phyloP scores from a whole-genome alignment of 2,329 filamentous ascomycete genomes.

The Pseudopyricularia cyperi region DNA sequence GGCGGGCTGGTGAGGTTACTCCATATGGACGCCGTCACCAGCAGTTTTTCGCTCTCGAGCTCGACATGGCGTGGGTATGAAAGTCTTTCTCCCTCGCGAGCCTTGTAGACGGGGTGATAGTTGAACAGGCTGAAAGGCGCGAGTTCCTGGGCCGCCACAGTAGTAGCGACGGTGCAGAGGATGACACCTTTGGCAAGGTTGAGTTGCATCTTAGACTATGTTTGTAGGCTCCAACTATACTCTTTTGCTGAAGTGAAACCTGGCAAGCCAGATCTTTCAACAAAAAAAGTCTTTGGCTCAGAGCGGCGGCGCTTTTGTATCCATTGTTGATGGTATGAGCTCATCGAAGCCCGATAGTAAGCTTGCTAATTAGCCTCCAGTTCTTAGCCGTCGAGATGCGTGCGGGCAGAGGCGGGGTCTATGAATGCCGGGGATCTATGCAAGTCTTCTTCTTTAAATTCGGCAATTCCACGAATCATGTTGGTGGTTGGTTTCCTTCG shows the following conservation, averaged over 20 bases:
- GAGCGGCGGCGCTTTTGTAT: too few species aligned
- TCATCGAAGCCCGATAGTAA: too few species aligned
- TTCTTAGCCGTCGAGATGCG: too few species aligned
- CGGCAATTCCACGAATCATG: too few species aligned
- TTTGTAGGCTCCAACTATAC: background rate
- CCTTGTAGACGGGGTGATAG: slow-evolving; percentile 24
- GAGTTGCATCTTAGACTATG: background rate
- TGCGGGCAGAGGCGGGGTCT: too few species aligned
- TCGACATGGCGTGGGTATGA: slow-evolving; percentile 14
- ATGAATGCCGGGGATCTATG: too few species aligned
- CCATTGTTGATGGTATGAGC: too few species aligned
- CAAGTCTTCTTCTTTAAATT: too few species aligned
- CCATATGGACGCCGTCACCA: slow-evolving; percentile 29
- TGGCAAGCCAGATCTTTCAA: background rate
- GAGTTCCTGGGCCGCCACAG: background rate
- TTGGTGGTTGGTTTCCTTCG: too few species aligned
- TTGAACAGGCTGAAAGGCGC: background rate
- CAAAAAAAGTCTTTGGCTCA: too few species aligned
- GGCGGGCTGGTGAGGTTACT: slow-evolving; percentile 38
- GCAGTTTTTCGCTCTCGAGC: slow-evolving; percentile 30
- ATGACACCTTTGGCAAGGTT: background rate
- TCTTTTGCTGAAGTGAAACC: background rate
- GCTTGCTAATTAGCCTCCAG: too few species aligned
- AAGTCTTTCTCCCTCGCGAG: slow-evolving; percentile 13
- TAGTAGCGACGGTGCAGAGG: background rate